phyloP scores from a whole-genome alignment of 2,329 filamentous ascomycete species.

The Zymoseptoria ardabiliae region DNA sequence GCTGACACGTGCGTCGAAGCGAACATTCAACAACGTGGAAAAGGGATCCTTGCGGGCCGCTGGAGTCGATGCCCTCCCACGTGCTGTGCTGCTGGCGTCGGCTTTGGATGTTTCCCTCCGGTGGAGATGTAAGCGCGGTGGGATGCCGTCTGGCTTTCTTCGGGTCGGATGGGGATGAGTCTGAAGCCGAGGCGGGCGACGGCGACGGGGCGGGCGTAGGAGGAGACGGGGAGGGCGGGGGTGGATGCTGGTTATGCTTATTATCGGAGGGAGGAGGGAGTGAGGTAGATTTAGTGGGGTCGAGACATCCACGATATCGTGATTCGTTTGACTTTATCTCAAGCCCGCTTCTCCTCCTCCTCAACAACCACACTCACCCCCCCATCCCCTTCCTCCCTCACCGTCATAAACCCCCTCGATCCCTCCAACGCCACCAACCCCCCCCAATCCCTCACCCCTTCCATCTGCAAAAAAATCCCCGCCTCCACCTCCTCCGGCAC shows the following conservation, averaged over 20 bases:
- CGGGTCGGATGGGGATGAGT: conserved; percentile 1
- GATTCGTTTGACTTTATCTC: too few relatives aligned
- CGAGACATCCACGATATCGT: too few relatives aligned
- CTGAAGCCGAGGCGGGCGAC: conserved; percentile 3
- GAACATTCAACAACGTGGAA: conserved; percentile 26
- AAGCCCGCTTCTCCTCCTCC: too few relatives aligned
- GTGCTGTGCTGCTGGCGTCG: conserved; percentile 28
- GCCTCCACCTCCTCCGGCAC: conserved; percentile 2
- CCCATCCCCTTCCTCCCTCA: too few relatives aligned
- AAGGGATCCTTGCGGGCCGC: conserved; percentile 11
- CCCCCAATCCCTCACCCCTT: background rate
- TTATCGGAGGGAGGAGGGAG: too few relatives aligned
- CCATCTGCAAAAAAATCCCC: too few relatives aligned
- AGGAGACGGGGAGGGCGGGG: too few relatives aligned
- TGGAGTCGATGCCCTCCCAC: conserved; percentile 10
- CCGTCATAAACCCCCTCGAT: background rate
- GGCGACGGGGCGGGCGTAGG: background rate
- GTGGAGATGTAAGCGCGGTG: conserved; percentile 32
- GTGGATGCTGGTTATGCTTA: too few relatives aligned
- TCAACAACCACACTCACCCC: too few relatives aligned
- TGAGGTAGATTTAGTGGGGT: too few relatives aligned
- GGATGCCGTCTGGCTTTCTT: conserved; percentile 4
- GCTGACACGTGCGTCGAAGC: conserved; percentile 34
- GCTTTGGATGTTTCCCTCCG: conserved; percentile 41
- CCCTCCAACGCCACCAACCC: background rate